Evolutionary conservation across 352 stramenopile species (phyloP).

Genomic region (Lagenidium sp.): DNA sequence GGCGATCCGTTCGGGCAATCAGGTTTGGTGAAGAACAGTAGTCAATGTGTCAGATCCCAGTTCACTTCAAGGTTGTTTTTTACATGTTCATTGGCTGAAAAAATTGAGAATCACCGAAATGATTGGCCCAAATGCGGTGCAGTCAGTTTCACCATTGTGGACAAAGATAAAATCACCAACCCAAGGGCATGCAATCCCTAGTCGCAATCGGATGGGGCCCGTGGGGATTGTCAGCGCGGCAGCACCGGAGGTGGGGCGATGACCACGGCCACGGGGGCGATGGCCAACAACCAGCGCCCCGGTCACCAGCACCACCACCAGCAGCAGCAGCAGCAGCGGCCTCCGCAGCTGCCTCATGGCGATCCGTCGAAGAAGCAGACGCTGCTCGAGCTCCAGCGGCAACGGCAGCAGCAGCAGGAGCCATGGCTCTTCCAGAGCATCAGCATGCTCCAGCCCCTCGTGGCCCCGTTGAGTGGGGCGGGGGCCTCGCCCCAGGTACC

Average conservation of each 20-base stretch:
- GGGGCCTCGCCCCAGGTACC: background rate
- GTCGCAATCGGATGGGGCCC: too few species aligned
- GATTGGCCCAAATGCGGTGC: too few species aligned
- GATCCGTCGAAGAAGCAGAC: conserved; percentile 21
- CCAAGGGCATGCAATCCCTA: too few species aligned
- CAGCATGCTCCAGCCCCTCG: conserved; percentile 22
- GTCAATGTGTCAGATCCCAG: too few species aligned
- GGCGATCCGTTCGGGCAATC: too few species aligned
- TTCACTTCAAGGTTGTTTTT: too few species aligned
- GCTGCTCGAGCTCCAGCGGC: conserved; percentile 11
- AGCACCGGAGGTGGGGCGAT: background rate
- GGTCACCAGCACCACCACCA: background rate
- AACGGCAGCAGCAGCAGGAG: conserved; percentile 24
- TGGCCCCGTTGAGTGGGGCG: conserved; percentile 2
- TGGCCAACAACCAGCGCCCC: conserved; percentile 7
- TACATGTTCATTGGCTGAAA: conserved; percentile 10
- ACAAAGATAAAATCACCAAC: too few species aligned
- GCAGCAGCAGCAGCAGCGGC: background rate
- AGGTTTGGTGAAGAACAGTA: conserved; percentile 9
- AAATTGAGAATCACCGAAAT: too few species aligned
- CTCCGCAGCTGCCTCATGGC: too few species aligned
- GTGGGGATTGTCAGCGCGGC: too few species aligned
- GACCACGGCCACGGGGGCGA: background rate
- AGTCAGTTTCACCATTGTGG: too few species aligned
- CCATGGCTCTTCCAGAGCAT: conserved; percentile 71